Base-by-base conservation (phyloP, 2,329 filamentous ascomycete species). In the Penicillium sclerotigenum region DNA sequence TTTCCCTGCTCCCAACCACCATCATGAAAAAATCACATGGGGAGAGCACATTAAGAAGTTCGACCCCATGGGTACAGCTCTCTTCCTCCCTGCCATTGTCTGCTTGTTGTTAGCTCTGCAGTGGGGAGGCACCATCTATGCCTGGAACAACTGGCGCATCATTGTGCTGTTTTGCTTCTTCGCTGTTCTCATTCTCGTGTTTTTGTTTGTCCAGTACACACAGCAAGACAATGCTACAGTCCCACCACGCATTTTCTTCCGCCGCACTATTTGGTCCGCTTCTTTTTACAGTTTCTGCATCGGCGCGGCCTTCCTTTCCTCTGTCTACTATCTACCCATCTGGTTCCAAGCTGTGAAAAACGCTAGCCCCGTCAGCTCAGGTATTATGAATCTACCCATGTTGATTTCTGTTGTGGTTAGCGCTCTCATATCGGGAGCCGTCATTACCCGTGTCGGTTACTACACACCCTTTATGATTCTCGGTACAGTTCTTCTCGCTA, bases 221-320 rank as follows among this genome's bases (percentile, higher is more conserved):
- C 73, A 78, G 64, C 73, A 76, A 18, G 80, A 83, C 24, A 71
- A 73, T 47, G 80, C 77, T 7, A 80, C 78, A 8, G 67, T 83
- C n/a, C 81, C 81, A 26, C 79, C 78, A 31, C 70, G 77, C 16
- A 74, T 83, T 47, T 74, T 82, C 61, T 75, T 70, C 52, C 74
- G 80, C 60, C 74, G 80, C 22, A 75, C 68, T 36, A 66, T 77
- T 20, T 65, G 70, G 11, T 56, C 67, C 36, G 64, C 68, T 33
- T 54, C 63, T 5, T 66, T 67, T 56, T 76, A 70, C 65, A 60
- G 62, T 20, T 54, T 54, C 22, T 49, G 45, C 14, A 4, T 54
- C 16, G 52, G 52, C 10, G 29, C 52, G n/a, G 45, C 52, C 5
- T 54, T 54, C 29, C 43, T 54, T 2, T 49, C 45, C 9, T 54